Base-by-base conservation (phyloP, 208 protist species). In the Leishmania guyanensis region DNA sequence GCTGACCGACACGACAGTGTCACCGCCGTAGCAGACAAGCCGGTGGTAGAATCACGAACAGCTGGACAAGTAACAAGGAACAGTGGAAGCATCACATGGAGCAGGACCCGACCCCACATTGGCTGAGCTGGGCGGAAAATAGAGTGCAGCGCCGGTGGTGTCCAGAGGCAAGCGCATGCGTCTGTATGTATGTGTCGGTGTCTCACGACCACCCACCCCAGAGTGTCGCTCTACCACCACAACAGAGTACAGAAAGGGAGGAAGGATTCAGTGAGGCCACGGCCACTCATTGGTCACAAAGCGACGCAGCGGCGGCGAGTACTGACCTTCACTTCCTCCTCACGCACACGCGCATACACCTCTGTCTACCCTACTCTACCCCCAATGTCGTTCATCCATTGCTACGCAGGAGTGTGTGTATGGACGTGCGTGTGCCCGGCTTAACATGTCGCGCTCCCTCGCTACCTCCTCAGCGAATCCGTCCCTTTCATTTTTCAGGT, bases 1-100 rank as follows among this genome's bases (percentile, higher is more conserved):
- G 60, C 83, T 95, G 39, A 86, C 84, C 69, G 82, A 94, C 80
- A 87, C 88, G 29, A 89, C 90, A 22, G 69, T 88, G 22, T 82
- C 53, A 22, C 79, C 72, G 10, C 8, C 48, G 54, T 62, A 50
- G 50, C 39, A 3, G 56, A 50, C 26, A 51, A 26, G n/a, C 33
- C 39, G 22, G 17, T 74, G 5, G 66, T 4, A 17, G 54, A n/a
- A 60, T 48, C 39, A 39, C 58, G 10, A 51, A 46, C 29, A 20
- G 43, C 36, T 69, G 53, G 60, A 0, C 54, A 29, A 39, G 29
- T 62, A 68, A 43, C 70, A 77, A 84, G 53, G 58, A 58, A 53
- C 2, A 26, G 46, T 64, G 56, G 51, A 54, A 73, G 75, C 26
- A 74, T 51, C 50, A 51, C 14, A 43, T n/a, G 48, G 43, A 73